A percentile compares a stretch with the other conserved stretches of the same genome.
phyloP scores from a whole-genome alignment of 768 basidiomycete genomes.

The Russula olivacea region DNA sequence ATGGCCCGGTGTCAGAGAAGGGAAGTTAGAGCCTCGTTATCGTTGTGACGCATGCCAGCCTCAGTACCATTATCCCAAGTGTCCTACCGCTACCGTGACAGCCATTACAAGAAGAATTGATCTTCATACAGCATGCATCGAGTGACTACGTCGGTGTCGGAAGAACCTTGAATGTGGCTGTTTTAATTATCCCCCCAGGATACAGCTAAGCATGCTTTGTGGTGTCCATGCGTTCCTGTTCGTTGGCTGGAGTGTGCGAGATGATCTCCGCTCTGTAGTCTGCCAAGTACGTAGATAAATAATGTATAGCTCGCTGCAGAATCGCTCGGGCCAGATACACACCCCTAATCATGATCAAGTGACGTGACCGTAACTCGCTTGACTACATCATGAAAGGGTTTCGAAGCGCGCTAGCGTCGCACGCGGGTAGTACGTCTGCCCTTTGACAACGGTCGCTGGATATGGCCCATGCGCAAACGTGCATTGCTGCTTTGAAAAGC shows the following conservation, averaged over 20 bases:
- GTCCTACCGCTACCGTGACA: neutral
- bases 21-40: neutral
- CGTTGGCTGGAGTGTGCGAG: neutral
- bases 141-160: no score
- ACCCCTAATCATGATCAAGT: no score
- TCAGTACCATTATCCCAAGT: neutral
- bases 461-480: neutral
- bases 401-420: no score
- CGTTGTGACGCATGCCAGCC: neutral
- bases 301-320: no score
- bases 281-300: neutral
- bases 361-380: neutral
- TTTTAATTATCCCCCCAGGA: no score
- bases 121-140: no score
- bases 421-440: neutral
- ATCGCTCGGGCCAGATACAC: no score
- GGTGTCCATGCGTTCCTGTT: no score
- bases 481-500: neutral
- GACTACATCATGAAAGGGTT: neutral
- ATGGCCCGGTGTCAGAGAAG: neutral
- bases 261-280: neutral
- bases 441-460: no score
- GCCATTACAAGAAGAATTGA: no score
- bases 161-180: no score
- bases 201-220: no score